Conservation (phyloP, 2,329 filamentous ascomycete species). For the Ambrosiella xylebori region DNA sequence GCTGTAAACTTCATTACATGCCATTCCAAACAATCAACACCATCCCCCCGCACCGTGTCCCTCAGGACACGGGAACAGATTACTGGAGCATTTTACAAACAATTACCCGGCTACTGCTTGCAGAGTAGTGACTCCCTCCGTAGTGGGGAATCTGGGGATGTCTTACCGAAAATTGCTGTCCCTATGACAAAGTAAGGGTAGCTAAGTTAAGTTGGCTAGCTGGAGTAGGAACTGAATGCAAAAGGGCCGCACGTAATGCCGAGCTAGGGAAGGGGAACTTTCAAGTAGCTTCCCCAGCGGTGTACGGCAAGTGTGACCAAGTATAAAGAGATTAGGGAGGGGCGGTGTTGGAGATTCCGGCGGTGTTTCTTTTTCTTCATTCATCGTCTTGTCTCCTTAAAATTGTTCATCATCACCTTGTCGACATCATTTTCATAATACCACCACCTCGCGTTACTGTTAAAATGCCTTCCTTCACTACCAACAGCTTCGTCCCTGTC, state of each 20-base stretch:
- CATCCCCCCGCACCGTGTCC: too few relatives aligned
- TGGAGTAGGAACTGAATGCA: background rate
- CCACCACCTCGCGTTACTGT: background rate
- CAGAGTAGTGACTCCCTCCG: too few relatives aligned
- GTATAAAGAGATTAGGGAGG: background rate
- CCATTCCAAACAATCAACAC: too few relatives aligned
- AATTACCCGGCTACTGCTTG: too few relatives aligned
- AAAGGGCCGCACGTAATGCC: background rate
- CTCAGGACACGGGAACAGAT: too few relatives aligned
- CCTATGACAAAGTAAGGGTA: background rate
- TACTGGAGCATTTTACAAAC: too few relatives aligned
- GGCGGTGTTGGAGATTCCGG: background rate
- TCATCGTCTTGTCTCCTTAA: background rate
- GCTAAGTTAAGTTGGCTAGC: background rate
- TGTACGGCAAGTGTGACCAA: background rate
- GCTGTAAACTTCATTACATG: too few relatives aligned
- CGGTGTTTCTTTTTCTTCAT: constrained; percentile 2
- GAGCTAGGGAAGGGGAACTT: background rate
- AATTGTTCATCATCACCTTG: background rate
- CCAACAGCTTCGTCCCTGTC: constrained; percentile 12
- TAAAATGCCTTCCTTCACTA: constrained; percentile 9
- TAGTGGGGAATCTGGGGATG: too few relatives aligned
- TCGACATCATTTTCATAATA: background rate
- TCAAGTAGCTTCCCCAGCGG: background rate
- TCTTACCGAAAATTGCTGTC: too few relatives aligned